Base-by-base conservation (phyloP, 345 rosid species). In the Pugionium cornutum region DNA sequence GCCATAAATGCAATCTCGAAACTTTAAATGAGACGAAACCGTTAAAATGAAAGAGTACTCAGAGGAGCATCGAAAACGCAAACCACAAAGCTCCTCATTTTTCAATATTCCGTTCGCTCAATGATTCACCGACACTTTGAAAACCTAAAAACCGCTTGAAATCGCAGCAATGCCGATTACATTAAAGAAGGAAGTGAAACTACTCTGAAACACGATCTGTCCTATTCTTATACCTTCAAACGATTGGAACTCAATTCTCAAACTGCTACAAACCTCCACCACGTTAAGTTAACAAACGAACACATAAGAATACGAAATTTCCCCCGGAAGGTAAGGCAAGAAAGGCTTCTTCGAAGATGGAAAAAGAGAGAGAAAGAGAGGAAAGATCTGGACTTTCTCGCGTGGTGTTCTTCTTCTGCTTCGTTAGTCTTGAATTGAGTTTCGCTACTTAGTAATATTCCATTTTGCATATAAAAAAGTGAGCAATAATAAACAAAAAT, bases 111-210 rank as follows among this genome's bases (percentile, higher is more conserved):
- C 41, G 33, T 37, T 61, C 25, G 73, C 62, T 79, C 71, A 54
- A 47, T 33, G 35, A 52, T 52, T 18, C 35, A 70, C 48, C 62
- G 66, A 63, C 30, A 69, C 75, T 32, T 29, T 18, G 10, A 68
- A 69, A 69, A 36, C 49, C 27, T 41, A n/a, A 65, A 73, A 62
- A 39, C 37, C 64, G 31, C 62, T 61, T 27, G 59, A 60, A 79
- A 79, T 60, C 45, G 7, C 18, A 18, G 18, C 18, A 18, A 18
- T 18, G 18, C 18, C 18, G 18, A 18, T 18, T 18, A 18, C 18
- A 18, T 18, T 18, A 18, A 18, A 18, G 9, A 2, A 11, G 9
- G 33, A 40, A 32, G 25, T 30, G 32, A 5, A 46, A 53, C 31
- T 4, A 10, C 46, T 55, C 18, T 18, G 40, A 27, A 7, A 56